Conservation (phyloP, 805 yeast species). For the Saturnispora galanensis region DNA sequence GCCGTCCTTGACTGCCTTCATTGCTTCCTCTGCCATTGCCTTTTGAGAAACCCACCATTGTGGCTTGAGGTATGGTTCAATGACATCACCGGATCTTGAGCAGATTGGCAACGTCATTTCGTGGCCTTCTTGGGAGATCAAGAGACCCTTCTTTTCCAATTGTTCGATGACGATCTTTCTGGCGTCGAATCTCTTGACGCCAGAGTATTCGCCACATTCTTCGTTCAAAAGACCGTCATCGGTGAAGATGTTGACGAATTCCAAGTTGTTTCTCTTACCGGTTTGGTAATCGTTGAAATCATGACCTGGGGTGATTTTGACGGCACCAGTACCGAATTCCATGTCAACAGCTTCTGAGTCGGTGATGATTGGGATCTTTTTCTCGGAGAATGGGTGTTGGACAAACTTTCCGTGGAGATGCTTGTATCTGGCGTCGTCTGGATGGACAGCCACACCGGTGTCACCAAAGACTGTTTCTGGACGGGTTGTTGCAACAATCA, state of each 20-base stretch:
- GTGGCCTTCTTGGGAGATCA: conserved; percentile 79
- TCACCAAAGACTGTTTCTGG: conserved; percentile 98
- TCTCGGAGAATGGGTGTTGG: conserved; percentile 80
- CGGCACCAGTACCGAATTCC: conserved; percentile 99
- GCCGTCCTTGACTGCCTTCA: conserved; percentile 76
- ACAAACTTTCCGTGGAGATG: conserved; percentile 93
- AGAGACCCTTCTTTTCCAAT: conserved; percentile 65
- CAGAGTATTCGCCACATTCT: conserved; percentile 87
- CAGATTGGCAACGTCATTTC: conserved; percentile 94
- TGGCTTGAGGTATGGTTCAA: conserved; percentile 94
- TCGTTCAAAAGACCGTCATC: conserved; percentile 89
- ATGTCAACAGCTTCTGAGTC: conserved; percentile 95
- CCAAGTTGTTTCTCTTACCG: conserved; percentile 88
- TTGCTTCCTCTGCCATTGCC: conserved; percentile 81
- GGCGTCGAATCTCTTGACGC: conserved; percentile 91
- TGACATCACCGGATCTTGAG: conserved; percentile 93
- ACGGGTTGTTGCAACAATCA: conserved; percentile 95
- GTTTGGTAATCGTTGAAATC: conserved; percentile 94
- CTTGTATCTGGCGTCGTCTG: conserved; percentile 83
- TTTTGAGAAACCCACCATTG: conserved; percentile 98
- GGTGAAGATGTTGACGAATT: conserved; percentile 80
- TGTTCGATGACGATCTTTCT: conserved; percentile 74
- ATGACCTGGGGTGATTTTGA: conserved; percentile 97
- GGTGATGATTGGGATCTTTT: conserved; percentile 76
- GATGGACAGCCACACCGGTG: conserved; percentile 96